Conservation (phyloP, 768 basidiomycete species). For the Kwoniella dejecticola region DNA sequence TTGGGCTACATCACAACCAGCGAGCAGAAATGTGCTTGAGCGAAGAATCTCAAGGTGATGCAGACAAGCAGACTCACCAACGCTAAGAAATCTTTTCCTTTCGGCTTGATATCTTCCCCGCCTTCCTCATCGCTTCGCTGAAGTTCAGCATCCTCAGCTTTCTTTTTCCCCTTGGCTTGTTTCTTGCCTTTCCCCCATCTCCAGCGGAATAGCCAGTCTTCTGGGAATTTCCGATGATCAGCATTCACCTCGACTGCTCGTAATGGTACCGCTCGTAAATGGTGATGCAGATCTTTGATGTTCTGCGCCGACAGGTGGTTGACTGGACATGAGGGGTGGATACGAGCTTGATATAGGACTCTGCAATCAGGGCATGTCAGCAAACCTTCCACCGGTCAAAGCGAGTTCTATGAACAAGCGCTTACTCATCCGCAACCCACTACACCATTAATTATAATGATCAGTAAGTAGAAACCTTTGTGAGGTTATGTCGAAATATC, state of each 20-base stretch:
- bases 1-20: slow-evolving; percentile 60
- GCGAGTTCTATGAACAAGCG: slow-evolving; percentile 49
- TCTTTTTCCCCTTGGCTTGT: slow-evolving; percentile 31
- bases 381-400: too few relatives aligned
- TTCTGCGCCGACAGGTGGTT: slow-evolving; percentile 63
- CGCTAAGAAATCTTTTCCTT: slow-evolving; percentile 37
- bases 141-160: slow-evolving; percentile 13
- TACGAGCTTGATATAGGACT: slow-evolving; percentile 70
- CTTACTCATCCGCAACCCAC: slow-evolving; percentile 70
- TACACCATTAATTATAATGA: slow-evolving; percentile 1
- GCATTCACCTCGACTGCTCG: slow-evolving; percentile 71
- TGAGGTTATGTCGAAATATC: neutral
- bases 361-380: slow-evolving; percentile 43
- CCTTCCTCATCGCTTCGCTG: slow-evolving; percentile 30
- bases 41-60: too few relatives aligned
- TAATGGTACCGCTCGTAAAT: slow-evolving; percentile 63
- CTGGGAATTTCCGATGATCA: slow-evolving; percentile 68
- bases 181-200: slow-evolving; percentile 54
- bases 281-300: slow-evolving; percentile 61
- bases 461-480: too few relatives aligned
- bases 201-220: slow-evolving; percentile 55
- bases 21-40: neutral
- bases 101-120: slow-evolving; percentile 36
- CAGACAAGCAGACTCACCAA: too few relatives aligned
- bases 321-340: slow-evolving; percentile 72